Conservation (phyloP, 2,329 filamentous ascomycete species). For the Diaporthe australafricana region DNA sequence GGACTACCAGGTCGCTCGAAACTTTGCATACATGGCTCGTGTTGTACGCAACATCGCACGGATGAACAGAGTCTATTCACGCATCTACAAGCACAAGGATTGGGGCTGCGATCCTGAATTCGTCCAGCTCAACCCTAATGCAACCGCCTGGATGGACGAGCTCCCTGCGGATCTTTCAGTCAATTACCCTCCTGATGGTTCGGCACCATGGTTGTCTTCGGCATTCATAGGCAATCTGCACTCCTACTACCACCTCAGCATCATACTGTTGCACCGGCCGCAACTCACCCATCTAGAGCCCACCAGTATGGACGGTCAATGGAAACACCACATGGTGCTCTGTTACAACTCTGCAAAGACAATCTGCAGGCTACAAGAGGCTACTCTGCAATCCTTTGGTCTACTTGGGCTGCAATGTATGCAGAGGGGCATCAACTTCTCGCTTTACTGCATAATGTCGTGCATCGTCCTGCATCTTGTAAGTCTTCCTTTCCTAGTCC, state of each 20-base stretch:
- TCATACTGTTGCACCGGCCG: conserved; percentile 89
- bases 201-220: conserved; percentile 85
- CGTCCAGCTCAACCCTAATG: conserved; percentile 80
- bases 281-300: conserved; percentile 85
- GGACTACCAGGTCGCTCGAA: conserved; percentile 82
- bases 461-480: conserved; percentile 95
- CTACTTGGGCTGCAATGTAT: conserved; percentile 87
- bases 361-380: conserved; percentile 88
- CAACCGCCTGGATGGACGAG: conserved; percentile 80
- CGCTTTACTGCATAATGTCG: conserved; percentile 90
- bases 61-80: conserved; percentile 81
- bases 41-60: conserved; percentile 82
- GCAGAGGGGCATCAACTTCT: conserved; percentile 94
- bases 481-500: conserved; percentile 53
- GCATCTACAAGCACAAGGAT: conserved; percentile 78
- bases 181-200: conserved; percentile 81
- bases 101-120: conserved; percentile 91
- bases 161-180: conserved; percentile 84
- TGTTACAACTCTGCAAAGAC: conserved; percentile 88
- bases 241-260: conserved; percentile 85
- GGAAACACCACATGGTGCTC: conserved; percentile 89
- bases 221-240: conserved; percentile 92
- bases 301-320: conserved; percentile 75
- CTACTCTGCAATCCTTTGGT: conserved; percentile 80
- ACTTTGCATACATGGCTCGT: conserved; percentile 84